phyloP scores from a whole-genome alignment of 2,329 filamentous ascomycete species.

The Stagonosporopsis vannaccii region DNA sequence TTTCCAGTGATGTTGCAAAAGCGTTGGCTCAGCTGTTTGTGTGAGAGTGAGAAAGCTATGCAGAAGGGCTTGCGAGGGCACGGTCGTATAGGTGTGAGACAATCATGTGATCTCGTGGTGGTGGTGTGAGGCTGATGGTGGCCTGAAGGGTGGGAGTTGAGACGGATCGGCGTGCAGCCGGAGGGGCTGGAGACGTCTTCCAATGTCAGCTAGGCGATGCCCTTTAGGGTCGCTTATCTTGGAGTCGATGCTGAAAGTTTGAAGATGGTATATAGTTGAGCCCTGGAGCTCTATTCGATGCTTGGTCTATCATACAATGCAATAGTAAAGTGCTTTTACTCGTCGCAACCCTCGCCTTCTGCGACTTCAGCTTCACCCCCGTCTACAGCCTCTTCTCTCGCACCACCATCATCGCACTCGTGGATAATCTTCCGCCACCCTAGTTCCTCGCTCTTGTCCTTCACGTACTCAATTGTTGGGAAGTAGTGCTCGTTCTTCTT shows the following conservation, averaged over 20 bases:
- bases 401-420: slow-evolving; percentile 54
- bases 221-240: neutral
- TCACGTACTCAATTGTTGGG: slow-evolving; percentile 70
- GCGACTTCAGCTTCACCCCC: slow-evolving; percentile 38
- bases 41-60: neutral
- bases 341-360: slow-evolving; percentile 36
- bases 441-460: slow-evolving; percentile 59
- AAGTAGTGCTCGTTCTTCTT: slow-evolving; percentile 99
- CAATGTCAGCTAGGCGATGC: neutral
- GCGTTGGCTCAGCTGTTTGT: neutral
- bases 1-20: neutral
- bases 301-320: neutral
- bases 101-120: neutral
- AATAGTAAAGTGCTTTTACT: slow-evolving; percentile 9
- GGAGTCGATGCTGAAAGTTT: neutral
- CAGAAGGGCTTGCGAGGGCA: neutral
- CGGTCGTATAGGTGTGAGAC: neutral
- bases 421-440: slow-evolving; percentile 67
- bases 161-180: neutral
- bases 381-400: slow-evolving; percentile 40
- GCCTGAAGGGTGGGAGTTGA: neutral
- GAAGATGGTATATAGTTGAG: neutral
- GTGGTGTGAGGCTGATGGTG: slow-evolving; percentile 1
- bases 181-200: neutral
- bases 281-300: neutral